Base-by-base conservation (phyloP, 805 yeast genomes). In the Candida sanyiensis region DNA sequence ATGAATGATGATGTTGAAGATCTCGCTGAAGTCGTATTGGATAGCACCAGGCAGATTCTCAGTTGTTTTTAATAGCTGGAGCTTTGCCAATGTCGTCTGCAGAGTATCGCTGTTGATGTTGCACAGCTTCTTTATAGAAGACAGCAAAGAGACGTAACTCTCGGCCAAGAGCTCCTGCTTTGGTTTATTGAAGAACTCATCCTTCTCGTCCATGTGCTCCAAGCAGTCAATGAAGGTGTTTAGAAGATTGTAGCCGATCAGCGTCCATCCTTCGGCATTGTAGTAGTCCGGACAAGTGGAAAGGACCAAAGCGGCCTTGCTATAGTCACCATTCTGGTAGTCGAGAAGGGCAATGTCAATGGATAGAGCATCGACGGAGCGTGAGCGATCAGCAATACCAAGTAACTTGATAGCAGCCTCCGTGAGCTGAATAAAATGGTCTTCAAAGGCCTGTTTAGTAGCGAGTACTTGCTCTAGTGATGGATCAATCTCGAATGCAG, bases 281-380 rank as follows among this genome's bases (percentile, higher is more conserved):
- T 83, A 88, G 39, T 76, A 76, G 27, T 73, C 76, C 33, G 84
- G 85, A 3, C 93, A 78, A 7, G 78, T 75, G 27, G 76, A 75
- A 10, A 90, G 63, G 3, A 84, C 75, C 5, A 71, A 63, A 12
- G 77, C 71, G 1, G 96, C 81, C 31, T 72, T 70, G 26, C 69
- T 68, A 48, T 75, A 81, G 24, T 83, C 69, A 4, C 70, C 61
- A 22, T 66, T 62, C 47, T 74, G 76, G 54, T 74, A 80, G 43
- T 81, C 78, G 13, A 87, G 59, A 9, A 83, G 54, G 0, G 95
- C 96, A 38, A 87, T 69, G 46, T 90, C 96, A 6, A 85, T 75
- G 2, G 89, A 78, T 12, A 93, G 64, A 5, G 80, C 66, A 50
- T 84, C 89, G 6, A 83, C 79, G 0, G 86, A 70, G 45, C 90